Conservation (phyloP, 768 basidiomycete genomes). For the Hypsizygus marmoreus region DNA sequence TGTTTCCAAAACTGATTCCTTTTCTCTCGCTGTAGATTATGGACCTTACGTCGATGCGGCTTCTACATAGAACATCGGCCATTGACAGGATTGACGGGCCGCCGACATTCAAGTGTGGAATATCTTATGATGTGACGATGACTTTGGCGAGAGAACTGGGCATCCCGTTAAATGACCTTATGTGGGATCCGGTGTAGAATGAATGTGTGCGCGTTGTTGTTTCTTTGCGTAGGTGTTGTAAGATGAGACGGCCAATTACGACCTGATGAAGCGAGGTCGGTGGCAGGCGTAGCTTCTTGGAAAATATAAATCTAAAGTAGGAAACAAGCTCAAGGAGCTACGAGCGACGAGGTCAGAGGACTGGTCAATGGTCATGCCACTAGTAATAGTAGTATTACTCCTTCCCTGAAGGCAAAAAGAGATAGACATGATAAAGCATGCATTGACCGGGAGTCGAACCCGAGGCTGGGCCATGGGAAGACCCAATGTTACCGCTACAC, state of each 20-base stretch:
- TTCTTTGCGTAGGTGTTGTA: too few relatives aligned
- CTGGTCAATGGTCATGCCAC: too few relatives aligned
- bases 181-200: slow-evolving; percentile 62
- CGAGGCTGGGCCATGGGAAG: slow-evolving; percentile 71
- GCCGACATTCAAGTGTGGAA: slow-evolving; percentile 71
- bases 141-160: slow-evolving; percentile 60
- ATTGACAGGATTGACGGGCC: slow-evolving; percentile 68
- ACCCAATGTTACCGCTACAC: slow-evolving; percentile 89
- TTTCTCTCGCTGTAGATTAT: slow-evolving; percentile 48
- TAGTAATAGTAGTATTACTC: too few relatives aligned
- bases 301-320: too few relatives aligned
- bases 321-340: too few relatives aligned
- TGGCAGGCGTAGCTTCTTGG: too few relatives aligned
- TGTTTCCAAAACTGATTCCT: slow-evolving; percentile 1
- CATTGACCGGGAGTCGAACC: slow-evolving; percentile 57
- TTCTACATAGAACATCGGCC: slow-evolving; percentile 65
- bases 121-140: slow-evolving; percentile 60
- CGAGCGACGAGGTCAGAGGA: too few relatives aligned
- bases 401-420: too few relatives aligned
- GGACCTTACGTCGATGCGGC: slow-evolving; percentile 64
- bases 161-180: slow-evolving; percentile 60
- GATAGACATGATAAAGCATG: too few relatives aligned
- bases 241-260: too few relatives aligned
- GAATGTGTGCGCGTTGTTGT: too few relatives aligned
- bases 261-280: too few relatives aligned